Evolutionary conservation across 345 rosid genomes (phyloP), one percentile per base, ranked within the genome.

Genomic region (Cardiospermum halicacabum): DNA sequence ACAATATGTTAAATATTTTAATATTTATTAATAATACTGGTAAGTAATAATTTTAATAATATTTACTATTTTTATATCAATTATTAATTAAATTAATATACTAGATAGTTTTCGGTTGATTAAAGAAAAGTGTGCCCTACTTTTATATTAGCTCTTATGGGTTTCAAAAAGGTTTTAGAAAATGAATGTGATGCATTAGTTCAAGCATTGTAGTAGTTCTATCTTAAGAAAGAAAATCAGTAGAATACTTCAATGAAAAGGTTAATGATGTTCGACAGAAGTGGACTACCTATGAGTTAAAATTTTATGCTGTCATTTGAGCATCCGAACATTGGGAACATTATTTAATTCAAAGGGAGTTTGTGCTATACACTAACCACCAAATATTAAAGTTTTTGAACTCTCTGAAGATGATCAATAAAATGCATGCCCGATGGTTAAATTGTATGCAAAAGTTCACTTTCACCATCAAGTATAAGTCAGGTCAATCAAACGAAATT

Each of bases 101-200:
- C n/a, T n/a, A n/a, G n/a, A n/a, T n/a, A n/a, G n/a, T n/a, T n/a
- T n/a, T n/a, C n/a, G n/a, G n/a, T n/a, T n/a, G n/a, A 3, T 58
- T 0, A 58, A 58, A 3, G 19, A 68, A 2, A 68, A 36, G 3
- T 5, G n/a, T 34, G 27, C 12, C 22, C 1, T 8, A 1, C 58
- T 0, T 10, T 11, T 9, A 0, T 49, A 0, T 7, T 68, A 4
- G 2, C 28, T 0, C 0, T 68, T 1, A 18, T 4, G 0, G 0
- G 16, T 16, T 31, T 69, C 28, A 4, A 62, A 3, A 42, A 69
- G 9, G 0, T 51, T 0, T 54, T 62, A 42, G 22, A 61, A 5
- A 47, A 53, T 0, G 62, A 69, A 11, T 19, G 9, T 18, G 27
- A 61, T 24, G 50, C 30, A 0, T 21, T 22, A 32, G 3, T 18